Percentiles rank a stretch among this genome's conserved stretches.
Evolutionary conservation across 148 eudicot species (phyloP).

Genomic region (Chenopodium berlandieri): DNA sequence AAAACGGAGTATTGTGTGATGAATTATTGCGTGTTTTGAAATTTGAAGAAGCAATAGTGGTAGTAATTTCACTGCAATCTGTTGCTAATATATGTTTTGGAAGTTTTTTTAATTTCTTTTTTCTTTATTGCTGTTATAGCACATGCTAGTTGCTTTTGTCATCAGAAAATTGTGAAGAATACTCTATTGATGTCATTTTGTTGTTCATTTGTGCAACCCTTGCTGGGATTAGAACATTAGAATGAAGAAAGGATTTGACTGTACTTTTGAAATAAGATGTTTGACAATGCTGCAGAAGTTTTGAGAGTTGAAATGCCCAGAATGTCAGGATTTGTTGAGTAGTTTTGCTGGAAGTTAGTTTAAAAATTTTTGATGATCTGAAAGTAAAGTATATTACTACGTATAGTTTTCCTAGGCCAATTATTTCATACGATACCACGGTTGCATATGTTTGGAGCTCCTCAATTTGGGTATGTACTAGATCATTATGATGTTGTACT

Average conservation of each 20-base stretch:
- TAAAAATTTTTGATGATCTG: not conserved
- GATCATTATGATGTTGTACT: not conserved
- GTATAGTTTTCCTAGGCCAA: not conserved
- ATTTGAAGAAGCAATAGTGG: not conserved
- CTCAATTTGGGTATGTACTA: not conserved
- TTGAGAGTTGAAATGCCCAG: not conserved
- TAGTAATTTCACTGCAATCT: not conserved
- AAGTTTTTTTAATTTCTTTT: not conserved
- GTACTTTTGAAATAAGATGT: not conserved
- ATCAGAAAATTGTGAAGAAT: not conserved
- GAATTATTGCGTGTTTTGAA: not conserved
- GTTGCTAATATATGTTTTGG: not conserved
- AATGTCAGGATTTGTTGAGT: not conserved
- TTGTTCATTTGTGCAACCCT: too few relatives aligned
- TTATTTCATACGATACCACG: not conserved
- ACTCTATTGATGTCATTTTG: too few relatives aligned
- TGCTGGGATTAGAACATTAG: too few relatives aligned
- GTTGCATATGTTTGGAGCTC: not conserved
- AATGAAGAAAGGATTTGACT: too few relatives aligned
- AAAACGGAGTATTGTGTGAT: not conserved
- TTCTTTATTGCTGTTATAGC: not conserved
- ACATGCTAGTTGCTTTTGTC: not conserved
- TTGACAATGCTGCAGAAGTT: not conserved
- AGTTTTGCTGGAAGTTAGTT: not conserved
- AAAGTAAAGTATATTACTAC: not conserved